Evolutionary conservation across 176 grass and related monocot genomes (phyloP).

Genomic region (Musa schizocarpa): DNA sequence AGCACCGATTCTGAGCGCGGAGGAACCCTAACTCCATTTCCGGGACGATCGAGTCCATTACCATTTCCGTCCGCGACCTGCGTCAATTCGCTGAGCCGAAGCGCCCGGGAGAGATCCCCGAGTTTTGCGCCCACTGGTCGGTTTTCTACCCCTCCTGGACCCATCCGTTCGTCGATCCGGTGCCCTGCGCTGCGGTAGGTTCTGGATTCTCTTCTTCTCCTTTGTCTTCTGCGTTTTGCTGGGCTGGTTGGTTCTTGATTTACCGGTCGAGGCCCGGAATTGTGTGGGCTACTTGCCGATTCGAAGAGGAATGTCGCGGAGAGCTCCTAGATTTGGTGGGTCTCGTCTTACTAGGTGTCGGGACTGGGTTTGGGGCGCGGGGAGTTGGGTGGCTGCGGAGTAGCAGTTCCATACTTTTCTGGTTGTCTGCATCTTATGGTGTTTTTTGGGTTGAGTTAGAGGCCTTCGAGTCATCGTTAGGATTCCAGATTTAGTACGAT

Average conservation of each 20-base stretch:
- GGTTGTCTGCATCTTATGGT: neutral
- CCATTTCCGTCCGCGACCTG: constrained; percentile 1
- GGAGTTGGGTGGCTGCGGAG: neutral
- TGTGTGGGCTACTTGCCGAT: neutral
- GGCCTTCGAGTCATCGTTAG: neutral
- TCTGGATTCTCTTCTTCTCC: neutral
- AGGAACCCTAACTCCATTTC: constrained; percentile 5
- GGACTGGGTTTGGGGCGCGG: neutral
- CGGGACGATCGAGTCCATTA: neutral
- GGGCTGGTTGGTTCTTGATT: neutral
- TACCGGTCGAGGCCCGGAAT: neutral
- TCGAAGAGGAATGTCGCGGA: neutral
- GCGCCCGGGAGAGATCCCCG: neutral
- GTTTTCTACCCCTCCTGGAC: neutral
- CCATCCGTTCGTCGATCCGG: neutral
- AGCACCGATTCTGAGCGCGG: neutral
- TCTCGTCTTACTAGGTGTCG: neutral
- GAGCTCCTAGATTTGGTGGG: neutral
- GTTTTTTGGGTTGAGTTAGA: neutral
- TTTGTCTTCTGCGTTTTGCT: neutral
- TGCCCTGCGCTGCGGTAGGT: neutral
- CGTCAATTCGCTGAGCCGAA: neutral
- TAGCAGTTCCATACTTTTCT: neutral
- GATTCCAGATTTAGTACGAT: neutral
- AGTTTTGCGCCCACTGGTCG: neutral